These are phyloP conservation scores for Carex kokanica DNA, from an alignment of 176 grass and related monocot genomes.

Conservation along the genomic window DNA sequence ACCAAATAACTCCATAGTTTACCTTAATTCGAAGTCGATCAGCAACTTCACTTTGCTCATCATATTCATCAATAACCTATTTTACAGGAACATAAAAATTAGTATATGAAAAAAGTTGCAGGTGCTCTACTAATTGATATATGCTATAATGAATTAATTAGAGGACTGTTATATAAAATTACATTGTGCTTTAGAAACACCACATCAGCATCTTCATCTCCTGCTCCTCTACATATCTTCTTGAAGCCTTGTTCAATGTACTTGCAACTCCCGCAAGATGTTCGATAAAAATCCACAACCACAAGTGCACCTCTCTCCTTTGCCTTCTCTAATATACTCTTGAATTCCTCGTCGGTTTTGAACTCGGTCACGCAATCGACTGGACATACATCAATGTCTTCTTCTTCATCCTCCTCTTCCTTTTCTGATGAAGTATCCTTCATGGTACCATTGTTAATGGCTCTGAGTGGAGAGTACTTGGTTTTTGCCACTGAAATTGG, in stretches of 20 bases:
- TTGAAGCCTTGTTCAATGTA: conserved; percentile 81
- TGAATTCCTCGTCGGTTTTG: conserved; percentile 75
- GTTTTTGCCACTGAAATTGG: neutral
- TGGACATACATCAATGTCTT: conserved; percentile 60
- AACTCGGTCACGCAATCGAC: conserved; percentile 92
- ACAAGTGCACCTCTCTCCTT: conserved; percentile 53
- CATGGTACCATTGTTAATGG: conserved; percentile 10
- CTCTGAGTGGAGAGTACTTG: neutral
- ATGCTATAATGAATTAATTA: neutral
- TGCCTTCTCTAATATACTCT: conserved; percentile 47
- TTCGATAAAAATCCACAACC: conserved; percentile 92
- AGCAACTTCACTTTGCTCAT: conserved; percentile 90
- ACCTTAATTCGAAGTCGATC: conserved; percentile 83
- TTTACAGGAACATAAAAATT: neutral
- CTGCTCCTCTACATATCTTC: conserved; percentile 81
- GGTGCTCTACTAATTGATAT: too few relatives aligned
- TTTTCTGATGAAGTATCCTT: neutral
- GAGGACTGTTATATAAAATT: neutral
- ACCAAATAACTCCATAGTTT: neutral
- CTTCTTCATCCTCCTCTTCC: conserved; percentile 42
- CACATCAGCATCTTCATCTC: conserved; percentile 43
- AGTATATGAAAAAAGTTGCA: too few relatives aligned
- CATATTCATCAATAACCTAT: conserved; percentile 96
- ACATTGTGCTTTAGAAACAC: conserved; percentile 98
- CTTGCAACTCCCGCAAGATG: conserved; percentile 95